Evolutionary conservation across 2,329 filamentous ascomycete genomes (phyloP).

Genomic region (Leptodontidium sp.): DNA sequence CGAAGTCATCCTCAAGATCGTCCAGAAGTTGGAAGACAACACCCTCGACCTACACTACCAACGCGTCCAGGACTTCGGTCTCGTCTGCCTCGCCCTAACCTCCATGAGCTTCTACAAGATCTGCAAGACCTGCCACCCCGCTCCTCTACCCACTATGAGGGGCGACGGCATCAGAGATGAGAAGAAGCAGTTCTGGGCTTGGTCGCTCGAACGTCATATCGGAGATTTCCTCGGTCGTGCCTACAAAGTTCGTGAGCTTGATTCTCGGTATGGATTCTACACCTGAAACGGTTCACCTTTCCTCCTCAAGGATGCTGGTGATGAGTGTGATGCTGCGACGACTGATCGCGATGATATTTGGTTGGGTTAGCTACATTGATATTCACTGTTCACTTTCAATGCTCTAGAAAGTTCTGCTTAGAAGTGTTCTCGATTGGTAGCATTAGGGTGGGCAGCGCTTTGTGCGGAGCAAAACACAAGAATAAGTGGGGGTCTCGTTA

Average conservation of each 20-base stretch:
- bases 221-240: constrained; percentile 1
- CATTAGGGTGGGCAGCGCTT: not conserved
- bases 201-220: constrained; percentile 11
- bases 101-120: constrained; percentile 7
- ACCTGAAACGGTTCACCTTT: constrained; percentile 6
- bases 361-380: not conserved
- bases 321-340: not conserved
- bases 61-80: constrained; percentile 4
- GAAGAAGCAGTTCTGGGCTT: not conserved
- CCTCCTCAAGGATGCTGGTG: not conserved
- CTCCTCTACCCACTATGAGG: not conserved
- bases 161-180: constrained; percentile 6
- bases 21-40: not conserved
- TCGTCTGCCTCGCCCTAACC: constrained; percentile 1
- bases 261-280: not conserved
- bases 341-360: not conserved
- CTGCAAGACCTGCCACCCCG: not conserved
- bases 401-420: not conserved
- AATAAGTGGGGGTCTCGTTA: not conserved
- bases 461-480: too few relatives aligned
- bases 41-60: not conserved
- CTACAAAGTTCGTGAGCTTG: not conserved
- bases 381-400: not conserved
- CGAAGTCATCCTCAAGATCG: constrained; percentile 1
- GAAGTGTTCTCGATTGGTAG: not conserved